A percentile compares a stretch with the other conserved stretches of the same genome.
Evolutionary conservation across 2,329 filamentous ascomycete genomes (phyloP).

Genomic region (Xylariaceae sp.): DNA sequence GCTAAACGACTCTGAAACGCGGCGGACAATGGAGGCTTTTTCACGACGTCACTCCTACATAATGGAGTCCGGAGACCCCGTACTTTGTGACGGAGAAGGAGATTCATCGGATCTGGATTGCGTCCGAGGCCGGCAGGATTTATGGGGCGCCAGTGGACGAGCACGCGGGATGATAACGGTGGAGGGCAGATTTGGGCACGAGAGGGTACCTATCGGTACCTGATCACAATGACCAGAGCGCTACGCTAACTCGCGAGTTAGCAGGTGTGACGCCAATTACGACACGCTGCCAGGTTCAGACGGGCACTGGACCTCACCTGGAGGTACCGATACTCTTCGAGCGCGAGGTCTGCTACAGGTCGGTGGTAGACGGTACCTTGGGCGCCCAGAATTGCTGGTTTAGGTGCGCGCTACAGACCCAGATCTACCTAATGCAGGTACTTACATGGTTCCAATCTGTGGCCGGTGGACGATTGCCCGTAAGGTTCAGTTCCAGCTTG

Average conservation of each 20-base stretch:
- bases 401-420: neutral
- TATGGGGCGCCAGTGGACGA: neutral
- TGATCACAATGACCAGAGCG: no score
- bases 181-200: no score
- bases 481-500: no score
- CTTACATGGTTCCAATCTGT: neutral
- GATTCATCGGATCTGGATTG: neutral
- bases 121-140: neutral
- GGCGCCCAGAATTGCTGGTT: neutral
- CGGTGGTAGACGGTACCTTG: neutral
- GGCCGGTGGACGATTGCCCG: neutral
- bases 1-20: neutral
- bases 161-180: no score
- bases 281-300: no score
- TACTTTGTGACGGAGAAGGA: neutral
- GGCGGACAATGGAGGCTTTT: neutral
- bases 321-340: neutral
- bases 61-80: neutral
- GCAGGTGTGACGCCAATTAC: no score
- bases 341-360: neutral
- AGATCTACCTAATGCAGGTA: neutral
- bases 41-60: neutral
- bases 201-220: no score
- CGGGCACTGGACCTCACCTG: no score
- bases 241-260: no score